Base-by-base conservation (phyloP, 768 basidiomycete species). In the Panaeolus papilionaceus region DNA sequence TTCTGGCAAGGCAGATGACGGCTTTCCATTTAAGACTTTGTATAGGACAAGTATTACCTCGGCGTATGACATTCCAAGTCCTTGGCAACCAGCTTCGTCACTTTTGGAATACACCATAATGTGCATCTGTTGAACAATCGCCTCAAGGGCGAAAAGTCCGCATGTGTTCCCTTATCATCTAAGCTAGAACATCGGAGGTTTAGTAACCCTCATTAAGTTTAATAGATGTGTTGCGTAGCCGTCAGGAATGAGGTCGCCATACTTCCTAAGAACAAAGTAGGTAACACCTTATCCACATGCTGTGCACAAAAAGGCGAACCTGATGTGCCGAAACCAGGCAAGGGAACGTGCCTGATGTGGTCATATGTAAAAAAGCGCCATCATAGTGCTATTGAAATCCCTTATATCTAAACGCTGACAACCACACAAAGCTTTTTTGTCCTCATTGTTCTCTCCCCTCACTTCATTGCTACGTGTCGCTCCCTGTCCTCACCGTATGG, bases 271-370 rank as follows among this genome's bases (percentile, higher is more conserved):
- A 49, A 58, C 54, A 33, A 58, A 28, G 54, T 33, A 58, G 54
- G 54, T 58, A 58, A 58, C 28, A 37, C 54, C 54, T 12, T 28
- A 33, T 58, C 33, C 12, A 28, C 54, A 58, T 58, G 54, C 54
- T 58, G 54, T 58, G 54, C 54, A 33, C 54, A 28, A 33, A 51
- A 58, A 16, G 11, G 47, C 20, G 54, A 58, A 58, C 54, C 54
- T 58, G 54, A 58, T 58, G 54, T n/a, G 12, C 54, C 28, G 10
- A 58, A 33, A 23, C 47, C 54, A 28, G 33, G 26, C 33, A 18
- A 18, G 4, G 28, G 16, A 58, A 33, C 54, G 70, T 73, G 65
- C 69, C 69, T 74, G 70, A 74, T 74, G 67, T 49, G 66, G 45
- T 63, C 65, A 49, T 64, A 63, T 62, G 68, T 47, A 64, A 67